A percentile compares a stretch with the other conserved stretches of the same genome.
Conservation (phyloP, 1,284 basidiomycete species). For the Laetiporus sulphureus region DNA sequence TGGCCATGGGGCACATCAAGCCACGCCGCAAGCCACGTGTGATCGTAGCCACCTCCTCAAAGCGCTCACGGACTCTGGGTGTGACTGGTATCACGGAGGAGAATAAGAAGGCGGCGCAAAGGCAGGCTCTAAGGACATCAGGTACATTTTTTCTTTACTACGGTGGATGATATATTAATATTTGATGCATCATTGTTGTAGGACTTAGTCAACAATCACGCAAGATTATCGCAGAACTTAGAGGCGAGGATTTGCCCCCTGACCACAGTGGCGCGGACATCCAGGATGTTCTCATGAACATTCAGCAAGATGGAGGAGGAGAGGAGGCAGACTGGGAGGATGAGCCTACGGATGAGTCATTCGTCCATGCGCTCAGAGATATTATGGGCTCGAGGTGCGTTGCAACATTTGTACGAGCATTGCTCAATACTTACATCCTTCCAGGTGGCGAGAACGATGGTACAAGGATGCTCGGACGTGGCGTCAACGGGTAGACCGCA, state of each 20-base stretch:
- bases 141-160: too few relatives aligned
- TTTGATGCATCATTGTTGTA: not conserved
- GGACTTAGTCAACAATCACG: not conserved
- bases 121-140: too few relatives aligned
- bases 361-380: not conserved
- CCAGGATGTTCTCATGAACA: not conserved
- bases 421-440: not conserved
- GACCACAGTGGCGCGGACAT: not conserved
- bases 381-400: not conserved
- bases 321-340: not conserved
- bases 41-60: too few relatives aligned
- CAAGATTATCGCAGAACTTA: not conserved
- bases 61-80: too few relatives aligned
- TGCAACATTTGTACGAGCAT: not conserved
- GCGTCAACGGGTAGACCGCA: not conserved
- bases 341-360: not conserved
- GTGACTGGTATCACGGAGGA: too few relatives aligned
- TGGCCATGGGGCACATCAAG: too few relatives aligned
- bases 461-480: slow-evolving; percentile 2
- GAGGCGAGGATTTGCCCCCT: not conserved
- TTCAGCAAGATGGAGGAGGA: not conserved
- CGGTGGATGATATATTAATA: not conserved
- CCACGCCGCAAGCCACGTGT: too few relatives aligned
- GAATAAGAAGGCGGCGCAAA: too few relatives aligned
- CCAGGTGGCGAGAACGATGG: not conserved